phyloP scores from a whole-genome alignment of 371 early-diverging fungal species.

The Mycotypha africana region DNA sequence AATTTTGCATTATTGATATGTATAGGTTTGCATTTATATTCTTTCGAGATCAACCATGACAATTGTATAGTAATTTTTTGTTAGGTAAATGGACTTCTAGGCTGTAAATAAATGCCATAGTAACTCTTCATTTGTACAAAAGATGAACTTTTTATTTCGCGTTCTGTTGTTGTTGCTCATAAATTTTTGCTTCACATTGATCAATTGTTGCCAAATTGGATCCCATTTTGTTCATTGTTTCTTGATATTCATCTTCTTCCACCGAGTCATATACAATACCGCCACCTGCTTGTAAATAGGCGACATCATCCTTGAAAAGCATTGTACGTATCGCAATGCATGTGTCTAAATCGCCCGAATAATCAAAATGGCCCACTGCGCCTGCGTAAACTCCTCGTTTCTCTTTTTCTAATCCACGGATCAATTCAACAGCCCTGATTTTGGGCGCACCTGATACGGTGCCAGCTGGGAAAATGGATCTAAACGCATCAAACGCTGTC shows the following conservation, averaged over 20 bases:
- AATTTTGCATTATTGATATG: too few species aligned
- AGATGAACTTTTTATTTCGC: too few species aligned
- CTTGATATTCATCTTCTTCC: conserved; percentile 88
- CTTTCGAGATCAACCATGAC: too few species aligned
- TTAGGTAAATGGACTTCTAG: too few species aligned
- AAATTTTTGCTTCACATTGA: conserved; percentile 66
- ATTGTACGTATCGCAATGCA: conserved; percentile 97
- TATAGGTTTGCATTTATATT: too few species aligned
- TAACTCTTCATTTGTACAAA: too few species aligned
- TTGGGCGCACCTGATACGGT: conserved; percentile 97
- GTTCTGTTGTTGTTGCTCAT: conserved; percentile 33
- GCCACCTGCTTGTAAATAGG: conserved; percentile 90
- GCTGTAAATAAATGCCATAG: too few species aligned
- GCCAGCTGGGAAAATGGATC: conserved; percentile 96
- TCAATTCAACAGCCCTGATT: conserved; percentile 92
- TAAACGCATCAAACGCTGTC: conserved; percentile 92
- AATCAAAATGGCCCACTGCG: conserved; percentile 93
- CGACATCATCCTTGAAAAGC: conserved; percentile 92
- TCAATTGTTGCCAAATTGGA: conserved; percentile 85
- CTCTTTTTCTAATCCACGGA: conserved; percentile 83
- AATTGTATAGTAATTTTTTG: too few species aligned
- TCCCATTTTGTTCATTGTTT: conserved; percentile 92
- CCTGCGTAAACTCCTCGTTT: conserved; percentile 97
- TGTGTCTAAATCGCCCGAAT: conserved; percentile 89
- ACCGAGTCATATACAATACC: conserved; percentile 95